Evolutionary conservation across 2,329 filamentous ascomycete species (phyloP).

Genomic region (Fusarium anguioides): DNA sequence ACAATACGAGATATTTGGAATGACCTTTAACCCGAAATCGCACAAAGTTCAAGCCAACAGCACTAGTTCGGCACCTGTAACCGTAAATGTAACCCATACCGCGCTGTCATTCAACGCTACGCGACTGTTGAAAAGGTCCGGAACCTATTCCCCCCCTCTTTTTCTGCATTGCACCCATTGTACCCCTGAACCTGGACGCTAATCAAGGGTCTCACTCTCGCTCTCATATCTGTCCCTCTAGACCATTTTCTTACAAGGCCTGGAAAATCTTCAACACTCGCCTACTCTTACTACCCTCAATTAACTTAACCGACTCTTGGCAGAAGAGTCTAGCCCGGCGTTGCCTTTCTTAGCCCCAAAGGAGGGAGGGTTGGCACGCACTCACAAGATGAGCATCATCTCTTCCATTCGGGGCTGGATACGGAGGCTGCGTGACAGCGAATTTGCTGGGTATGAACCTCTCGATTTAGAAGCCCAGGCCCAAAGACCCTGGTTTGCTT

Average conservation of each 20-base stretch:
- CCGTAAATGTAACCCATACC: neutral
- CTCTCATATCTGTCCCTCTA: too few species aligned
- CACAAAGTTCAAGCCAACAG: neutral
- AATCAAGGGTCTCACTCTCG: neutral
- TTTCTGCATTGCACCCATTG: neutral
- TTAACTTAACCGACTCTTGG: slow-evolving; percentile 6
- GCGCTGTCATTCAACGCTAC: neutral
- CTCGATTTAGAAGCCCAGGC: slow-evolving; percentile 30
- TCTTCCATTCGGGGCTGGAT: neutral
- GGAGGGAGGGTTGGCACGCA: neutral
- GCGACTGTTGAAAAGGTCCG: slow-evolving; percentile 11
- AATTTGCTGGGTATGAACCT: slow-evolving; percentile 17
- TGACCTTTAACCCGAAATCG: neutral
- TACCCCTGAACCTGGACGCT: slow-evolving; percentile 2
- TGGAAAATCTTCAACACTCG: slow-evolving; percentile 8
- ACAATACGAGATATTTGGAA: neutral
- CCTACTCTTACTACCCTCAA: neutral
- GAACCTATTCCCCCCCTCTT: slow-evolving; percentile 9
- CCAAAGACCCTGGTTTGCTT: slow-evolving; percentile 3
- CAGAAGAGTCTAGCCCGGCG: neutral
- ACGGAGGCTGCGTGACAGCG: slow-evolving; percentile 9
- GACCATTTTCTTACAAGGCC: slow-evolving; percentile 5
- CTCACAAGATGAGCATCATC: neutral
- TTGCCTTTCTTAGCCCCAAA: slow-evolving; percentile 2
- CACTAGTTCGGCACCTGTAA: neutral